Percentiles rank a stretch among this genome's conserved stretches.
These are phyloP conservation scores for Hypoxylon lienhwacheense DNA, from an alignment of 495 filamentous ascomycete genomes.

Conservation along the genomic window DNA sequence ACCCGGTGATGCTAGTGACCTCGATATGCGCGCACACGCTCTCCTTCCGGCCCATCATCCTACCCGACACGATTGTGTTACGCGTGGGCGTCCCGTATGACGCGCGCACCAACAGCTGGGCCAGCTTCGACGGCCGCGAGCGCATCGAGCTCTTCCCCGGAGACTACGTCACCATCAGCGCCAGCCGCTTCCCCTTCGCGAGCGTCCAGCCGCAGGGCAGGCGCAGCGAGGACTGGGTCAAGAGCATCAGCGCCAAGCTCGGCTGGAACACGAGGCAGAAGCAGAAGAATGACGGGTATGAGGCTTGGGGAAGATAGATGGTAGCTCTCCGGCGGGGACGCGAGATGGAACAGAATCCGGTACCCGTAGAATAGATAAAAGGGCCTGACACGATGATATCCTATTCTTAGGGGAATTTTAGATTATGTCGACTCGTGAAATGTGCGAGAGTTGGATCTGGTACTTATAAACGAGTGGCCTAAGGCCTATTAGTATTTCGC, in stretches of 20 bases:
- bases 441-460: no score
- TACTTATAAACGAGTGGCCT: no score
- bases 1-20: conserved; percentile 93
- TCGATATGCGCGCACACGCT: conserved; percentile 96
- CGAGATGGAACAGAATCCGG: neutral
- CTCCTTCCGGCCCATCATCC: conserved; percentile 91
- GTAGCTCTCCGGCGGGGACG: neutral
- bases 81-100: conserved; percentile 91
- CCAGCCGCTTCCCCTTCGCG: conserved; percentile 89
- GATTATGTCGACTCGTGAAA: neutral
- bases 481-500: no score
- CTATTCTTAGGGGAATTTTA: no score
- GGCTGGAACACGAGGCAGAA: conserved; percentile 94
- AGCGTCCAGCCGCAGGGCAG: conserved; percentile 76
- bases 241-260: conserved; percentile 83
- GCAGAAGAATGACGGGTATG: conserved; percentile 56
- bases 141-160: conserved; percentile 83
- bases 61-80: conserved; percentile 92
- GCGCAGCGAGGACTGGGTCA: conserved; percentile 87
- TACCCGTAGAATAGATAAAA: neutral
- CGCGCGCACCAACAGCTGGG: conserved; percentile 87
- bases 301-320: conserved; percentile 50
- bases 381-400: neutral
- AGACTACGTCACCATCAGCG: conserved; percentile 95
- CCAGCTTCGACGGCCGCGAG: conserved; percentile 93